These are phyloP conservation scores for Apiotrichum montevideense DNA, from an alignment of 1,284 basidiomycete genomes.

Conservation along the genomic window DNA sequence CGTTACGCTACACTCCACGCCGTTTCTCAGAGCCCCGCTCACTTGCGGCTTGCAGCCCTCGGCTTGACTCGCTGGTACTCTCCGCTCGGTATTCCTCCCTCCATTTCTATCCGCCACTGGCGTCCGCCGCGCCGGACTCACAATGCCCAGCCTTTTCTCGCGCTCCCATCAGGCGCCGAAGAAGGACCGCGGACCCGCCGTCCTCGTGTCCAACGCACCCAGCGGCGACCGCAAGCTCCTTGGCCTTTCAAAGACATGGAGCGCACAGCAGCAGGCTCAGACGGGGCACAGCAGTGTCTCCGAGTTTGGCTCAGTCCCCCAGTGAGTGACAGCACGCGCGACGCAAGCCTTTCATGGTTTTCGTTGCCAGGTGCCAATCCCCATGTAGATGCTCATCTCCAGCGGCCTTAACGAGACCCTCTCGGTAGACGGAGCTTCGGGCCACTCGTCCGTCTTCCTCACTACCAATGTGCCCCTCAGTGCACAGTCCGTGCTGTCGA, in stretches of 20 bases:
- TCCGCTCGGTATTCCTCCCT: too few relatives aligned
- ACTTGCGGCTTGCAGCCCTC: too few relatives aligned
- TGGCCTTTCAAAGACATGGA: constrained; percentile 19
- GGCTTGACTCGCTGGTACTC: too few relatives aligned
- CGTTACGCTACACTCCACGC: too few relatives aligned
- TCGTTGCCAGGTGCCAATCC: too few relatives aligned
- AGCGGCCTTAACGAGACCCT: too few relatives aligned
- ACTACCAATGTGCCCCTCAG: constrained; percentile 25
- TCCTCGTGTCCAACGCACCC: constrained; percentile 9
- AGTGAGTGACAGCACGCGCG: not conserved
- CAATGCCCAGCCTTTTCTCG: constrained; percentile 22
- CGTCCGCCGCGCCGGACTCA: not conserved
- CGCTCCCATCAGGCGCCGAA: constrained; percentile 18
- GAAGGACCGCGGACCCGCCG: constrained; percentile 16
- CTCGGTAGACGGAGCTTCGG: too few relatives aligned
- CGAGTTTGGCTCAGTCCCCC: constrained; percentile 19
- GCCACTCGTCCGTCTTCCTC: constrained; percentile 17
- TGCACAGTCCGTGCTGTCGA: constrained; percentile 23
- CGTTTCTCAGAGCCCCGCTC: too few relatives aligned
- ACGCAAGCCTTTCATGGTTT: too few relatives aligned
- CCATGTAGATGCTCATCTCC: too few relatives aligned
- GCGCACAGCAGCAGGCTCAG: constrained; percentile 4
- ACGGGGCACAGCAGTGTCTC: constrained; percentile 4
- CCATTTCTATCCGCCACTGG: not conserved
- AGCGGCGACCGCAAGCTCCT: constrained; percentile 11